Evolutionary conservation across 2,329 filamentous ascomycete genomes (phyloP).

Genomic region (Ophiocordyceps camponoti-saundersi): DNA sequence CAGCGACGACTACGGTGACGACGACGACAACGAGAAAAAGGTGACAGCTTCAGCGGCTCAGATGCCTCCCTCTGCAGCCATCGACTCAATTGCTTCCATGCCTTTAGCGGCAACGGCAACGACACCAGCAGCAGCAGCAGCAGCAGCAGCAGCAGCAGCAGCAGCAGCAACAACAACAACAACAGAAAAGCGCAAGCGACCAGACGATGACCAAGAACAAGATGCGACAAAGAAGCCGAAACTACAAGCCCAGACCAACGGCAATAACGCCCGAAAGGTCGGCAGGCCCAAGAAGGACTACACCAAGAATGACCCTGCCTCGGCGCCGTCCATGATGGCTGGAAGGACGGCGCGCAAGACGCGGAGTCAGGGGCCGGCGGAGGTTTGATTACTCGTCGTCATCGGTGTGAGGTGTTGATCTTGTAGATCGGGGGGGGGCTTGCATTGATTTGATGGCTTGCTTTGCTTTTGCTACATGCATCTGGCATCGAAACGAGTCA

Average conservation of each 20-base stretch:
- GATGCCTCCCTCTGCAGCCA: no score
- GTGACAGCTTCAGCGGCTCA: no score
- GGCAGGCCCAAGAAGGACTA: constrained; percentile 18
- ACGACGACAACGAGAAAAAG: no score
- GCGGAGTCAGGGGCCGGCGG: constrained; percentile 22
- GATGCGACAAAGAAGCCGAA: constrained; percentile 12
- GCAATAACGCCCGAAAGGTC: constrained; percentile 8
- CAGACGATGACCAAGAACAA: constrained; percentile 23
- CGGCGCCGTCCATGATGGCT: constrained; percentile 8
- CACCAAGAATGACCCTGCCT: constrained; percentile 6
- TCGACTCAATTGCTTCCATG: no score
- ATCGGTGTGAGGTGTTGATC: no score
- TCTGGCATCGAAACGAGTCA: no score
- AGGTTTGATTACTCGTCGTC: constrained; percentile 9
- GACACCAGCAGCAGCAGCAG: constrained; percentile 9
- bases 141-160: constrained; percentile 9
- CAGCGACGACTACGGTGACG: no score
- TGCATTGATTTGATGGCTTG: no score
- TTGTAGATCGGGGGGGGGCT: no score
- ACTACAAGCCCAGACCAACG: constrained; percentile 1
- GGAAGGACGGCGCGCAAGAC: constrained; percentile 24
- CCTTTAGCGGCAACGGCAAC: constrained; percentile 7
- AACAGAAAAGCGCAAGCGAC: constrained; percentile 13
- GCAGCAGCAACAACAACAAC: constrained; percentile 6
- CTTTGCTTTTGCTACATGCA: no score